Conservation (phyloP, 2,329 filamentous ascomycete species). For the Madurella mycetomatis region DNA sequence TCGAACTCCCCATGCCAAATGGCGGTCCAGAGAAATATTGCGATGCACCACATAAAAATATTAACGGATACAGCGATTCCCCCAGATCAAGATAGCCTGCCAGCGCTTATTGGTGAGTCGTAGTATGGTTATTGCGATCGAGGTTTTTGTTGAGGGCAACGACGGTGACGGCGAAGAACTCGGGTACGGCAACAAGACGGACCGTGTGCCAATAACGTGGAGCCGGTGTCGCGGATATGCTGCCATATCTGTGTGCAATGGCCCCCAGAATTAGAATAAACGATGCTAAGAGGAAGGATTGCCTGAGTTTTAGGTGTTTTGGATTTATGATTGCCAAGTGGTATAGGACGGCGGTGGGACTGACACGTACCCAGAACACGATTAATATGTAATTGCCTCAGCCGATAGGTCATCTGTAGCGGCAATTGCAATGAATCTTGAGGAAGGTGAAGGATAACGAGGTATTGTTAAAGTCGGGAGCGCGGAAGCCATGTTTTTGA, state of each 20-base stretch:
- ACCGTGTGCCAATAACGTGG: neutral
- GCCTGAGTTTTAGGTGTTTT: neutral
- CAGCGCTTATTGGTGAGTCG: neutral
- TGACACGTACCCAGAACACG: neutral
- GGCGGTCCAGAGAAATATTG: neutral
- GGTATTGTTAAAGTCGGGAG: neutral
- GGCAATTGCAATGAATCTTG: neutral
- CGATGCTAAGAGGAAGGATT: neutral
- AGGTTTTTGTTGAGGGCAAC: neutral
- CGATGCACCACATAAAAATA: neutral
- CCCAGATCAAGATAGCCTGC: neutral
- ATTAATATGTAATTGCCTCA: neutral
- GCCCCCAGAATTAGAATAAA: neutral
- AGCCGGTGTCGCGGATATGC: neutral
- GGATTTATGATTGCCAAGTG: neutral
- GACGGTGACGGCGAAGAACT: neutral
- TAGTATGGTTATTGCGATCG: neutral
- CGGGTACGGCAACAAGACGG: neutral
- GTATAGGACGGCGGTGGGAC: neutral
- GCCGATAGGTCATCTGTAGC: neutral
- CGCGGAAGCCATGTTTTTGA: neutral
- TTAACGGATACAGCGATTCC: neutral
- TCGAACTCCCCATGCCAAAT: neutral
- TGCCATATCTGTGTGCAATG: neutral
- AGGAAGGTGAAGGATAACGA: neutral